Percentiles rank a stretch among this genome's conserved stretches.
Conservation (phyloP, 371 early-diverging fungal genomes). For the Haplosporangium sp. region DNA sequence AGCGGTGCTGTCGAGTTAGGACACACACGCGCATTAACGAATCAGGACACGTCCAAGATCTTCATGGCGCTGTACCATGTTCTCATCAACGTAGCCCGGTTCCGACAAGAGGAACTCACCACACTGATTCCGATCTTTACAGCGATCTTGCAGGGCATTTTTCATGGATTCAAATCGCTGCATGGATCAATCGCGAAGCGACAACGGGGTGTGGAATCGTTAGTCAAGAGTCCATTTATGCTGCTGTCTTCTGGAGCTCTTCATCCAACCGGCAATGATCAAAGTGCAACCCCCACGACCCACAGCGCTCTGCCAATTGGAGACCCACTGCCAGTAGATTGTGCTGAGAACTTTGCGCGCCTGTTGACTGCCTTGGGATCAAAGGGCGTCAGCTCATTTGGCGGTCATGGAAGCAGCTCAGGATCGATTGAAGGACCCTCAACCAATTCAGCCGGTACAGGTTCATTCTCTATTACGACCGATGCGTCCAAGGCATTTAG, state of each 20-base stretch:
- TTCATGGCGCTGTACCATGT: conserved; percentile 60
- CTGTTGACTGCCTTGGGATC: conserved; percentile 62
- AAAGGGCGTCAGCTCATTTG: conserved; percentile 29
- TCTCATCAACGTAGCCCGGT: conserved; percentile 57
- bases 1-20: neutral
- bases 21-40: conserved; percentile 9
- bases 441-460: conserved; percentile 2
- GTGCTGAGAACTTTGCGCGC: conserved; percentile 67
- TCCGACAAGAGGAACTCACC: conserved; percentile 61
- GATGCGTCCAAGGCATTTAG: conserved; percentile 65
- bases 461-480: conserved; percentile 25
- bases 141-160: conserved; percentile 59
- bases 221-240: conserved; percentile 51
- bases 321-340: conserved; percentile 61
- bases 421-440: conserved; percentile 28
- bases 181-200: conserved; percentile 61
- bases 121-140: conserved; percentile 62
- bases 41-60: conserved; percentile 52
- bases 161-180: conserved; percentile 70
- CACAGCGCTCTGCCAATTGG: conserved; percentile 28
- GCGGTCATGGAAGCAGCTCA: conserved; percentile 5
- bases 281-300: no score
- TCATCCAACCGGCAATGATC: neutral
- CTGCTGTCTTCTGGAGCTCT: conserved; percentile 34
- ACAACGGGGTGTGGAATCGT: conserved; percentile 40